Percentiles rank a stretch among this genome's conserved stretches.
These are phyloP conservation scores for Aspergillus pseudoterreus DNA, from an alignment of 2,329 filamentous ascomycete genomes.

Conservation along the genomic window DNA sequence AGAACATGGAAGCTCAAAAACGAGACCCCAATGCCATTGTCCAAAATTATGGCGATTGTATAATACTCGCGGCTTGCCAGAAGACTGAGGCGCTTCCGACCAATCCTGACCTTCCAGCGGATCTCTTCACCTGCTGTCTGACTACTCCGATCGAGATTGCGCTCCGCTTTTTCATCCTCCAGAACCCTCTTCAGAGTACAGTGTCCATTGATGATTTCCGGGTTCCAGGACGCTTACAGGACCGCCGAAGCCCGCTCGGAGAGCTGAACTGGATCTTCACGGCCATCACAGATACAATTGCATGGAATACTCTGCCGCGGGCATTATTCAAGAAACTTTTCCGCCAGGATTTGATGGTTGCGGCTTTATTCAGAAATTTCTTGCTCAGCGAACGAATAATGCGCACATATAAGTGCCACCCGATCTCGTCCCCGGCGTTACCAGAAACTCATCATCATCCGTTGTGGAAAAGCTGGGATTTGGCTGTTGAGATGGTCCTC, in stretches of 20 bases:
- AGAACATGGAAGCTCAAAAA: conserved; percentile 71
- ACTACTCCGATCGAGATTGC: conserved; percentile 98
- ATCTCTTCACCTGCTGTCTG: conserved; percentile 92
- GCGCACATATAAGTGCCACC: conserved; percentile 93
- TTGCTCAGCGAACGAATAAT: conserved; percentile 92
- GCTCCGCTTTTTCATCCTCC: conserved; percentile 89
- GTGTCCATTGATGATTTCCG: conserved; percentile 78
- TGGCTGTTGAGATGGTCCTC: conserved; percentile 92
- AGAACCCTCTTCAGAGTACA: conserved; percentile 70
- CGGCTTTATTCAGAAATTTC: conserved; percentile 93
- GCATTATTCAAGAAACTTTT: conserved; percentile 95
- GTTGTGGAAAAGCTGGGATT: conserved; percentile 95
- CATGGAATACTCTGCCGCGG: conserved; percentile 90
- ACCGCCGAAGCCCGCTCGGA: conserved; percentile 86
- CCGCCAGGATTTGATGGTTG: conserved; percentile 97
- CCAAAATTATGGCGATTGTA: conserved; percentile 73
- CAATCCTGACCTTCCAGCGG: conserved; percentile 86
- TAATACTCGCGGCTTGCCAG: conserved; percentile 87
- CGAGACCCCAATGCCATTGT: conserved; percentile 67
- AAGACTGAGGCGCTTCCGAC: conserved; percentile 91
- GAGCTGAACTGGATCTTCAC: conserved; percentile 99
- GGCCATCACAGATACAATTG: conserved; percentile 96
- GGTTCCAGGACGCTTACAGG: conserved; percentile 86
- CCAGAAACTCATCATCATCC: conserved; percentile 93
- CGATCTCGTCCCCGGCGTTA: conserved; percentile 85